Evolutionary conservation across 441 rosid species (phyloP), one percentile per base, ranked within the genome.

Genomic region (Codiaeum variegatum): DNA sequence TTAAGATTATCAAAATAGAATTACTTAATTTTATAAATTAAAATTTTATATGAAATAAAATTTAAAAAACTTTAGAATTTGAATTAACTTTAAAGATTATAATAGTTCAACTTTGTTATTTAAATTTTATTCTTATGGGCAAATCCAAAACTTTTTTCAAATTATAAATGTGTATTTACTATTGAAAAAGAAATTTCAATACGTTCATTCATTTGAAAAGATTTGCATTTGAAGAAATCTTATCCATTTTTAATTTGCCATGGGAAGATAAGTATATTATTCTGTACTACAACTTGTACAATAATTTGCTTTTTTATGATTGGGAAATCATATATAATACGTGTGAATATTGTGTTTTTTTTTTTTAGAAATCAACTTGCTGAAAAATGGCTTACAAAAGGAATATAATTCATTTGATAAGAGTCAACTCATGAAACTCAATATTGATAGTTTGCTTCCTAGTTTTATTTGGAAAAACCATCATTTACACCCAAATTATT

Each of bases 391-490:
- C 28, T 6, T 24, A 28, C 46, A 38, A 3, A 46, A 40, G 29
- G n/a, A 24, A 19, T n/a, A 6, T 1, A 15, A 3, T 8, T 23
- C 23, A 42, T 26, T 19, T 26, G 10, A 1, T 26, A 46, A 55
- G 29, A 29, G 67, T 63, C 69, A 72, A 40, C 26, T n/a, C 18
- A 26, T 24, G 67, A 58, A 72, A 72, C 51, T 18, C 24, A 42
- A 4, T 24, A 36, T 7, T 16, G 16, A 15, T 16, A 24, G 11
- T 12, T 15, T 52, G 26, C 60, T 68, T 68, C 62, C 34, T 52
- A 52, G 61, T 52, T 68, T 52, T 40, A n/a, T n/a, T n/a, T n/a
- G n/a, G n/a, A n/a, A n/a, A n/a, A n/a, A n/a, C n/a, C n/a, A n/a
- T n/a, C n/a, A n/a, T n/a, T n/a, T n/a, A n/a, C n/a, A n/a, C n/a